Percentiles rank a stretch among this genome's conserved stretches.
These are phyloP conservation scores for Citrus glauca DNA, from an alignment of 345 rosid species.

Conservation along the genomic window DNA sequence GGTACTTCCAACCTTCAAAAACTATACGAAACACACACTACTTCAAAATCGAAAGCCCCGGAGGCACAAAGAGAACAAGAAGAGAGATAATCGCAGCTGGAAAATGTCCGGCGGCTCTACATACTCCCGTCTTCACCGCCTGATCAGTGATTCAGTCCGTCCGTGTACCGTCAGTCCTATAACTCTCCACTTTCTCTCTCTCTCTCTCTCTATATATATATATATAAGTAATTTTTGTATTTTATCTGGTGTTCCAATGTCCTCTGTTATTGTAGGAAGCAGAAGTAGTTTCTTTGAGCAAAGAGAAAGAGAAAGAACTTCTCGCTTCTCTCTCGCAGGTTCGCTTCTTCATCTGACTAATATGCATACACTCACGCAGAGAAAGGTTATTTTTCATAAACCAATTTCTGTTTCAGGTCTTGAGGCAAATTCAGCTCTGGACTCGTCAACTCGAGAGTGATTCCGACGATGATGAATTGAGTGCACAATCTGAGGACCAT, in stretches of 20 bases:
- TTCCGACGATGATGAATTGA: slow-evolving; percentile 21
- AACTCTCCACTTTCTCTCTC: not conserved
- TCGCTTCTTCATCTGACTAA: not conserved
- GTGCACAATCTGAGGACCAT: slow-evolving; percentile 6
- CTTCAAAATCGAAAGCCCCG: not conserved
- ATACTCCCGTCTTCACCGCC: slow-evolving; percentile 32
- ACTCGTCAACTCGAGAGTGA: slow-evolving; percentile 23
- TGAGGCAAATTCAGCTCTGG: slow-evolving; percentile 47
- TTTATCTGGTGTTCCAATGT: not conserved
- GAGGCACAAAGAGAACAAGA: not conserved
- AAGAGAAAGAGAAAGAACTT: slow-evolving; percentile 44
- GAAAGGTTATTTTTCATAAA: not conserved
- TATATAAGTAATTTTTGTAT: not conserved
- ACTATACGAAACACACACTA: not conserved
- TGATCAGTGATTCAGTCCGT: slow-evolving; percentile 38
- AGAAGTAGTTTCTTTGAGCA: slow-evolving; percentile 17
- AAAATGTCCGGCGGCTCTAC: slow-evolving; percentile 31
- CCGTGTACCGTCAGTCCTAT: slow-evolving; percentile 33
- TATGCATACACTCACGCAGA: not conserved
- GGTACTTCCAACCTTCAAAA: no score
- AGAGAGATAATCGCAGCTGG: not conserved
- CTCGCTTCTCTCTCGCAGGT: slow-evolving; percentile 62
- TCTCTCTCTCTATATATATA: not conserved
- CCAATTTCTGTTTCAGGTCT: slow-evolving; percentile 25
- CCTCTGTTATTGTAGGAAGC: slow-evolving; percentile 25